Base-by-base conservation (phyloP, 768 basidiomycete genomes). In the Cystobasidium tubakii region DNA sequence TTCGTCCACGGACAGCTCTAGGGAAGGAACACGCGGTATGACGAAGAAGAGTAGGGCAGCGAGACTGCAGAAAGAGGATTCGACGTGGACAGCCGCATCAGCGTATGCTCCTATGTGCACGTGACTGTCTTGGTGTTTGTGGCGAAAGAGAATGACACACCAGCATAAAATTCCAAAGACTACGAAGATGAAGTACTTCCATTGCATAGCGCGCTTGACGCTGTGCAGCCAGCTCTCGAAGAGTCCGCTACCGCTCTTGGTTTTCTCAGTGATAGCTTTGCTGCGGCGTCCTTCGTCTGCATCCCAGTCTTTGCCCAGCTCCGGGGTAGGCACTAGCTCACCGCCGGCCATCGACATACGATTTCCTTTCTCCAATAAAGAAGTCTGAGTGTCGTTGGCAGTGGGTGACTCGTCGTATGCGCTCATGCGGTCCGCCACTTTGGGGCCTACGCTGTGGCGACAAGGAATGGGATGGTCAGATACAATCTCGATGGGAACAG, bases 271-370 rank as follows among this genome's bases (percentile, higher is more conserved):
- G 31, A 71, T 55, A 31, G 21, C 54, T 44, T 55, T 62, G 31
- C 50, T 71, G 10, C 54, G 53, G 21, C 54, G 33, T 3, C 29
- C 55, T n/a, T 71, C 69, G 10, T 71, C 29, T 25, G 29, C 39
- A 23, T 55, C 42, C 69, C 69, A 71, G 25, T 71, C 69, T 39
- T 71, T 71, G 53, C 69, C 69, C 21, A 71, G 27, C 39, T 31
- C 53, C 1, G 69, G 69, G 3, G 69, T 36, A 60, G 33, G 29
- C 15, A 71, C 33, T 15, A 71, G 55, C 55, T 71, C 69, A 1
- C 69, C 69, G 4, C 33, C 69, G 1, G 69, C 69, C 55, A 71
- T 62, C 10, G 69, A 71, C 50, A 33, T 34, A n/a, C 55, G 69
- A 21, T 71, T 60, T 6, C 55, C 55, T 13, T 36, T 57, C 23